A percentile compares a stretch with the other conserved stretches of the same genome.
These are phyloP conservation scores for Dictyostelium firmibasis DNA, from an alignment of 78 protist genomes.

Conservation along the genomic window DNA sequence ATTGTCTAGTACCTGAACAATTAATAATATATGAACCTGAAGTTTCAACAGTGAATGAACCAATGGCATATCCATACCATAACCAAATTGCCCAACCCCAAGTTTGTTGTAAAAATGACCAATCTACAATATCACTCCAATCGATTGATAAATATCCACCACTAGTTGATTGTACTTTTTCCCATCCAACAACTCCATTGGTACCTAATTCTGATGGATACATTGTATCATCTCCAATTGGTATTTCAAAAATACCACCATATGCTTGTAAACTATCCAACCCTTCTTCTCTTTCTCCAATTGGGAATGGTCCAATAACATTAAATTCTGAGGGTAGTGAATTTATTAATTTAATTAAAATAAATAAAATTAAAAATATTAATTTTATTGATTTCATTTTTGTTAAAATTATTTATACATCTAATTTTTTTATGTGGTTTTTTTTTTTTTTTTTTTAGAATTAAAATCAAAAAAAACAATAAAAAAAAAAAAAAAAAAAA, in stretches of 20 bases:
- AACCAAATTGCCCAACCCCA: conserved; percentile 61
- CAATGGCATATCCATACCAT: conserved; percentile 68
- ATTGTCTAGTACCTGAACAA: conserved; percentile 25
- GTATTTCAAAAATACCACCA: conserved; percentile 47
- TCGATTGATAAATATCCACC: conserved; percentile 5
- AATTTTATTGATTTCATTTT: neutral
- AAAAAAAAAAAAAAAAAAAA: too few species aligned
- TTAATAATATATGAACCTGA: neutral
- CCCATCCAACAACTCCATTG: conserved; percentile 40
- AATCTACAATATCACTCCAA: neutral
- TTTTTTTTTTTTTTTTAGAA: too few species aligned
- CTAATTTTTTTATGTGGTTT: neutral
- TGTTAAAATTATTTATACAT: too few species aligned
- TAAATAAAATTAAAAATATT: neutral
- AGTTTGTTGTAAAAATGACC: conserved; percentile 28
- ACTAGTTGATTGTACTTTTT: neutral
- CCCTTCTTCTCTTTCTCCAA: conserved; percentile 57
- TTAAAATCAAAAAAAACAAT: too few species aligned
- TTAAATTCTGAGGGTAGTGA: neutral
- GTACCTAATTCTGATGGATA: conserved; percentile 70
- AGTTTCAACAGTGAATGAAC: neutral
- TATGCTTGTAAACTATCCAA: conserved; percentile 28
- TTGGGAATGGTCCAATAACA: conserved; percentile 59
- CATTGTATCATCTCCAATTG: conserved; percentile 2
- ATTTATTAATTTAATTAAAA: neutral